phyloP scores from a whole-genome alignment of 768 basidiomycete species.

The Agrocybe chaxingu region DNA sequence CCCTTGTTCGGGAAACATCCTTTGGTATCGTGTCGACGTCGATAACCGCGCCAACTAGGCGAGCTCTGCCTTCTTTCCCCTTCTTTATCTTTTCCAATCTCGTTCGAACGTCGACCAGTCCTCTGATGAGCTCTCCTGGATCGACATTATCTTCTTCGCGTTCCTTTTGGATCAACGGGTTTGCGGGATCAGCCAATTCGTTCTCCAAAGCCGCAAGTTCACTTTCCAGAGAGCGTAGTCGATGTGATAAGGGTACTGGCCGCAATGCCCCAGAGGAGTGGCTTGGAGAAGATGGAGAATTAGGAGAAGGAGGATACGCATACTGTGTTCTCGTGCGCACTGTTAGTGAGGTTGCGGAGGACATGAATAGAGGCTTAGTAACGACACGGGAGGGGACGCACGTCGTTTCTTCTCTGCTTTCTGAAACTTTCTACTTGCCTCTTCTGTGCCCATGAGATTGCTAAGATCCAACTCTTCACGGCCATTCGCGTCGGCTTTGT shows the following conservation, averaged over 20 bases:
- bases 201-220: conserved; percentile 80
- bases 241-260: conserved; percentile 49
- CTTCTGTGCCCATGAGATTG: conserved; percentile 58
- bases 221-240: conserved; percentile 64
- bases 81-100: conserved; percentile 66
- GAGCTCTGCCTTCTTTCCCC: conserved; percentile 62
- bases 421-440: conserved; percentile 68
- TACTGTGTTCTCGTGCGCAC: conserved; percentile 58
- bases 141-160: conserved; percentile 60
- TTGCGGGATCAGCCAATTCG: conserved; percentile 80
- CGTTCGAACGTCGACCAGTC: conserved; percentile 70
- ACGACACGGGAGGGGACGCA: conserved; percentile 23
- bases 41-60: conserved; percentile 58
- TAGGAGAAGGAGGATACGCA: conserved; percentile 66
- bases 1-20: conserved; percentile 14
- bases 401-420: conserved; percentile 66
- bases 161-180: conserved; percentile 60
- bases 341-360: conserved; percentile 13
- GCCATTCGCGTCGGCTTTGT: conserved; percentile 35
- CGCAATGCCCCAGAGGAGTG: conserved; percentile 29
- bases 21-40: conserved; percentile 23
- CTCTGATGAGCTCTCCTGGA: conserved; percentile 73
- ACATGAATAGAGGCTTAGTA: background rate
- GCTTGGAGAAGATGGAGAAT: conserved; percentile 41
- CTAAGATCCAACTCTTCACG: conserved; percentile 71